Evolutionary conservation across 2,329 filamentous ascomycete genomes (phyloP).

Genomic region (Venturia oleaginea): DNA sequence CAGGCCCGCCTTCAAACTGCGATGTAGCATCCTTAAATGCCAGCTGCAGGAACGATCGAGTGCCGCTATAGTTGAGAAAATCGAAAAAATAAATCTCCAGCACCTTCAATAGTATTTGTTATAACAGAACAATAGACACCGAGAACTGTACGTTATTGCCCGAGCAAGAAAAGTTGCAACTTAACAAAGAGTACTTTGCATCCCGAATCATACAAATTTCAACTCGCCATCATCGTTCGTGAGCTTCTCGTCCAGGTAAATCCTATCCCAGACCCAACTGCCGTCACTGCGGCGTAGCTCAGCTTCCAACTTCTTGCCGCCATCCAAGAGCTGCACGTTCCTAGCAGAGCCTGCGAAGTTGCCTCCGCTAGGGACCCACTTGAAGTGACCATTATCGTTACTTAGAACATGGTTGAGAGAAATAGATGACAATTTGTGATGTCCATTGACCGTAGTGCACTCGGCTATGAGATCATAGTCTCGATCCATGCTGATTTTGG

Average conservation of each 20-base stretch:
- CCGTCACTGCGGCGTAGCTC: conserved; percentile 9
- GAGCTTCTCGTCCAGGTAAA: conserved; percentile 13
- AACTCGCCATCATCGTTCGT: conserved; percentile 13
- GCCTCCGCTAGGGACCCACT: conserved; percentile 8
- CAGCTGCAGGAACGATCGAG: too few relatives aligned
- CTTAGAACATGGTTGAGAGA: conserved; percentile 11
- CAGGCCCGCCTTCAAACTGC: too few relatives aligned
- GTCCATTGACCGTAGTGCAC: conserved; percentile 4
- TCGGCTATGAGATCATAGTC: conserved; percentile 11
- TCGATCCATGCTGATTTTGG: conserved; percentile 5
- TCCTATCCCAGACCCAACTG: background rate
- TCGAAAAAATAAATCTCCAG: too few relatives aligned
- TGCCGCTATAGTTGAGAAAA: too few relatives aligned
- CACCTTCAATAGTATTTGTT: too few relatives aligned
- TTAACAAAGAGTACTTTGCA: background rate
- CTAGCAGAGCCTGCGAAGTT: conserved; percentile 13
- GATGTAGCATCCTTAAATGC: too few relatives aligned
- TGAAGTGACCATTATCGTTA: conserved; percentile 13
- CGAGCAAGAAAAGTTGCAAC: too few relatives aligned
- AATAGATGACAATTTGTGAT: conserved; percentile 2
- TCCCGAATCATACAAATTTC: background rate
- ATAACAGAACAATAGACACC: too few relatives aligned
- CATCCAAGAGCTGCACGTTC: conserved; percentile 9
- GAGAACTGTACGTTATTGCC: too few relatives aligned
- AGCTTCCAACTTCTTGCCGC: conserved; percentile 8